Conservation (phyloP, 2,329 filamentous ascomycete species). For the Monilinia fructigena region DNA sequence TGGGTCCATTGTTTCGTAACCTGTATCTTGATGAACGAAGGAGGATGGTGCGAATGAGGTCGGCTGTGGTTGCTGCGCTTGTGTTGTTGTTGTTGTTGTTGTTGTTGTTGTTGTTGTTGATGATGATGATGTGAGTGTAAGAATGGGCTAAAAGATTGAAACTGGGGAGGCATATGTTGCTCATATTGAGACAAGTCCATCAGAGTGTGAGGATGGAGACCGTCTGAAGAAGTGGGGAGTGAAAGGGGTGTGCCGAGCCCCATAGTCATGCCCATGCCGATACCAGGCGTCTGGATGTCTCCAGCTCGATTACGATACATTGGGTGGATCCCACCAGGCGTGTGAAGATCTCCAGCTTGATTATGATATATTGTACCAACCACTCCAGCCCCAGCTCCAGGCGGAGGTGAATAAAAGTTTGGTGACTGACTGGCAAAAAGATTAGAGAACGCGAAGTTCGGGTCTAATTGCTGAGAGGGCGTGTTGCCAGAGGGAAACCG, state of each 20-base stretch:
- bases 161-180: slow-evolving; percentile 55
- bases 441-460: slow-evolving; percentile 71
- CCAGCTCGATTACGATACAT: background rate
- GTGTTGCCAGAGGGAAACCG: slow-evolving; percentile 62
- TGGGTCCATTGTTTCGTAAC: slow-evolving; percentile 78
- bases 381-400: slow-evolving; percentile 53
- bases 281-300: slow-evolving; percentile 66
- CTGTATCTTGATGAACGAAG: slow-evolving; percentile 77
- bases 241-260: slow-evolving; percentile 67
- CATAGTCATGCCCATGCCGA: slow-evolving; percentile 61
- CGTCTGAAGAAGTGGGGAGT: slow-evolving; percentile 66
- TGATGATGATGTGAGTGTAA: slow-evolving; percentile 53
- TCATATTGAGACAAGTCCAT: slow-evolving; percentile 67
- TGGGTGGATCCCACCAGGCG: slow-evolving; percentile 53
- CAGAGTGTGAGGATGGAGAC: slow-evolving; percentile 58
- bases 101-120: slow-evolving; percentile 31
- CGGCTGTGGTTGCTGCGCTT: slow-evolving; percentile 51
- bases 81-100: no score
- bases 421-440: slow-evolving; percentile 76
- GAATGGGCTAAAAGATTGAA: slow-evolving; percentile 71
- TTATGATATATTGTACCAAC: slow-evolving; percentile 58
- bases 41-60: slow-evolving; percentile 70
- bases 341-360: slow-evolving; percentile 84
- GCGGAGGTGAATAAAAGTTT: slow-evolving; percentile 85
- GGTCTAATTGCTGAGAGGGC: slow-evolving; percentile 57